Conservation (phyloP, 805 yeast genomes). For the Saturnispora zaruensis region DNA sequence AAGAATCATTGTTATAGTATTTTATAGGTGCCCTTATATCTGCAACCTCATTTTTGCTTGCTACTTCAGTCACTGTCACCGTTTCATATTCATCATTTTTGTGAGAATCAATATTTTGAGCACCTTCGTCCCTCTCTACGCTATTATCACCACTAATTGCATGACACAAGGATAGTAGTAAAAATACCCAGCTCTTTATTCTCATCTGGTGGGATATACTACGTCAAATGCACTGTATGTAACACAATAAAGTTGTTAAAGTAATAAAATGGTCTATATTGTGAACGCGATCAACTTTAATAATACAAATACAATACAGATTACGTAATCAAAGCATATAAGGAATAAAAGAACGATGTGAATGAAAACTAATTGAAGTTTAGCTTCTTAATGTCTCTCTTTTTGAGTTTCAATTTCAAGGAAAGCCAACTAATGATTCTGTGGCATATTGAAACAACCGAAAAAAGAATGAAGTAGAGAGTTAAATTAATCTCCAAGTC, state of each 20-base stretch:
- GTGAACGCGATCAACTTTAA: background rate
- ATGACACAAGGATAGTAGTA: background rate
- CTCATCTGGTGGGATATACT: background rate
- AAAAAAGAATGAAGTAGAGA: constrained; percentile 32
- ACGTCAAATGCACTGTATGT: background rate
- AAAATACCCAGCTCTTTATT: background rate
- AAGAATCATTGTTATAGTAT: background rate
- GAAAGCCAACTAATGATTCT: constrained; percentile 31
- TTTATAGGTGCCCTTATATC: background rate
- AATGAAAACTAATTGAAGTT: background rate
- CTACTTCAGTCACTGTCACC: background rate
- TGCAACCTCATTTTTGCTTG: background rate
- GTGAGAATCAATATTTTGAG: background rate
- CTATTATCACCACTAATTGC: background rate
- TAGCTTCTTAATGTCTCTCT: constrained; percentile 13
- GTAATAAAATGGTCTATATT: background rate
- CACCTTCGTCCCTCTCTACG: background rate
- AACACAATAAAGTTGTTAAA: background rate
- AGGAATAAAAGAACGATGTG: background rate
- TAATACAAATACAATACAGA: background rate
- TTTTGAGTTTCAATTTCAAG: constrained; percentile 20
- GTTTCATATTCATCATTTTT: background rate
- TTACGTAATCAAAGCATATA: background rate
- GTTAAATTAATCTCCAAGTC: constrained; percentile 32
- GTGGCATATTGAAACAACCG: constrained; percentile 35